Conservation (phyloP, 1,284 basidiomycete species). For the Cutaneotrichosporon cutaneum region DNA sequence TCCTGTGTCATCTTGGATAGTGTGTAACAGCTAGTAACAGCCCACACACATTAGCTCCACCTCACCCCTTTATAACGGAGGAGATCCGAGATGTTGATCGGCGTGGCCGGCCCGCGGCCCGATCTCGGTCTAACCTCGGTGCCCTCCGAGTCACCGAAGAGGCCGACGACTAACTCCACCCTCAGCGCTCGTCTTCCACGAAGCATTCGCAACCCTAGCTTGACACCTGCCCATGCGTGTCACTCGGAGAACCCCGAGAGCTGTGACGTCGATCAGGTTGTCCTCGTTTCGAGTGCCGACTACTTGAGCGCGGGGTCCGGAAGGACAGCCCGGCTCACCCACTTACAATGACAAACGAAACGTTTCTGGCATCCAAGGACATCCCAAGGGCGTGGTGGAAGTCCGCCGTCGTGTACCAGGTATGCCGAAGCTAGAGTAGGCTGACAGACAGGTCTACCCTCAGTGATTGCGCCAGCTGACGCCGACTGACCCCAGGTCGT, state of each 20-base stretch:
- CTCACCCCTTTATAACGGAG: neutral
- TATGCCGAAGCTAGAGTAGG: neutral
- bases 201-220: too few relatives aligned
- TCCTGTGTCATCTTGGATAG: constrained; percentile 3
- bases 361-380: neutral
- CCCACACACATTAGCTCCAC: neutral
- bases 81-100: neutral
- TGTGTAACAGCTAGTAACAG: neutral
- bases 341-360: neutral
- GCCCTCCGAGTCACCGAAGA: constrained; percentile 3
- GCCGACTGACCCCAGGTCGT: constrained; percentile 18
- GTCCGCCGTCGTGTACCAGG: constrained; percentile 63
- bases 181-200: too few relatives aligned
- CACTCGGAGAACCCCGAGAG: neutral
- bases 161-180: neutral
- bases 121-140: neutral
- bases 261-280: neutral
- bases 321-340: neutral
- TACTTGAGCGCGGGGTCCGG: neutral
- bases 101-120: neutral
- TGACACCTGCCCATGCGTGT: neutral
- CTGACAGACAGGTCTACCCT: constrained; percentile 2
- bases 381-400: constrained; percentile 61
- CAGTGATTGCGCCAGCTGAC: neutral
- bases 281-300: neutral